Percentiles rank a stretch among this genome's conserved stretches.
Conservation (phyloP, 2,329 filamentous ascomycete species). For the Zymoseptoria crescenta region DNA sequence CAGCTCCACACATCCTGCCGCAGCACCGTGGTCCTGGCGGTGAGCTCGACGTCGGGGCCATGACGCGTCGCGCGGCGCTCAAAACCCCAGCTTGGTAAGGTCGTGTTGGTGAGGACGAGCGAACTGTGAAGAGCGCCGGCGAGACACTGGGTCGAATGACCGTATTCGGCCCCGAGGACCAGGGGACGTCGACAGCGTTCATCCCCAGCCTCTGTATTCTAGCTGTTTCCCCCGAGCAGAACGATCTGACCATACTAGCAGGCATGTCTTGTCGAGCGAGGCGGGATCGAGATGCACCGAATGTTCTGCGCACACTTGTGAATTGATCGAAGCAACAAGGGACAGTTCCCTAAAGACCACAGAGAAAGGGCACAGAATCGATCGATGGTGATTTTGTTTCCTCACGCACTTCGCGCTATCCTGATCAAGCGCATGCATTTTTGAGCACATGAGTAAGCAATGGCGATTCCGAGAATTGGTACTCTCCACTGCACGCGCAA, state of each 20-base stretch:
- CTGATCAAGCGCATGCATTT: not conserved
- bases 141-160: not conserved
- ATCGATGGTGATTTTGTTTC: not conserved
- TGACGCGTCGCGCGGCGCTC: not conserved
- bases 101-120: not conserved
- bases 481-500: not conserved
- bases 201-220: not conserved
- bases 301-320: not conserved
- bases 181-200: not conserved
- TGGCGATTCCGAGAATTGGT: not conserved
- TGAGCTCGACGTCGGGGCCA: not conserved
- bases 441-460: slow-evolving; percentile 4
- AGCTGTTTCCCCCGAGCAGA: not conserved
- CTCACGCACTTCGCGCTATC: not conserved
- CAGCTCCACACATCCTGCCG: not conserved
- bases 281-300: not conserved
- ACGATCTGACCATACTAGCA: not conserved
- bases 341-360: not conserved
- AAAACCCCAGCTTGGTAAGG: not conserved
- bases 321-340: not conserved
- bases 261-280: not conserved
- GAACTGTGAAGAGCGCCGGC: not conserved
- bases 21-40: not conserved
- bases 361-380: not conserved
- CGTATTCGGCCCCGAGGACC: not conserved